Evolutionary conservation across 2,329 filamentous ascomycete genomes (phyloP).

Genomic region (Graphilbum ipis-grandicollis): DNA sequence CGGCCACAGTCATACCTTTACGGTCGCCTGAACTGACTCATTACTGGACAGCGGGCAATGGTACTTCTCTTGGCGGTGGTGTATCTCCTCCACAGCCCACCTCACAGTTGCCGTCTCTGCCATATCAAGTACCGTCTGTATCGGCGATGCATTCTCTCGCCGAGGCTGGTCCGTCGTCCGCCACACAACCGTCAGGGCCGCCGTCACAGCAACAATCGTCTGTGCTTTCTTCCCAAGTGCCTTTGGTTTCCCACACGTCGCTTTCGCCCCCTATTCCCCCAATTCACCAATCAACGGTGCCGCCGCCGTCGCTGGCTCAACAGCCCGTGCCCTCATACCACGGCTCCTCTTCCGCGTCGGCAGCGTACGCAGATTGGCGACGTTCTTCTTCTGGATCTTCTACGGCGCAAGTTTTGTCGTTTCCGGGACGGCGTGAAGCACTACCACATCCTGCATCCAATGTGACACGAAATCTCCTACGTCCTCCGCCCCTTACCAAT

Average conservation of each 20-base stretch:
- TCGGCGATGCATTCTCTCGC: constrained; percentile 7
- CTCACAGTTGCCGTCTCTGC: not conserved
- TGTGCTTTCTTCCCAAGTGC: not conserved
- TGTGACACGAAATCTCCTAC: constrained; percentile 9
- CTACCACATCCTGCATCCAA: constrained; percentile 1
- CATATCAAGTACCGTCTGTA: not conserved
- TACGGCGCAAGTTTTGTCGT: not conserved
- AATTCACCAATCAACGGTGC: not conserved
- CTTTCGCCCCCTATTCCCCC: constrained; percentile 3
- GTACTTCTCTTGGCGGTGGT: too few relatives aligned
- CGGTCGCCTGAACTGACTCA: too few relatives aligned
- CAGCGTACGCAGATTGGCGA: constrained; percentile 6
- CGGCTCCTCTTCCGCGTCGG: constrained; percentile 1
- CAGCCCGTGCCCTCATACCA: constrained; percentile 4
- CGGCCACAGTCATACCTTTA: too few relatives aligned
- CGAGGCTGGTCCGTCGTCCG: constrained; percentile 1
- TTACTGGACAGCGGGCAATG: too few relatives aligned
- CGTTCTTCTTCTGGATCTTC: constrained; percentile 1
- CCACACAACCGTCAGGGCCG: not conserved
- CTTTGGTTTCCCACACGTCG: not conserved
- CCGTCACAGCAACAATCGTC: not conserved
- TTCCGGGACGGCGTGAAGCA: constrained; percentile 5
- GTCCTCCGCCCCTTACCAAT: constrained; percentile 5
- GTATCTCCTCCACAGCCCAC: too few relatives aligned
- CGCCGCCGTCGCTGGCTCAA: constrained; percentile 1